Evolutionary conservation across 306 rosid genomes (phyloP).

Genomic region (Biancaea sappan): DNA sequence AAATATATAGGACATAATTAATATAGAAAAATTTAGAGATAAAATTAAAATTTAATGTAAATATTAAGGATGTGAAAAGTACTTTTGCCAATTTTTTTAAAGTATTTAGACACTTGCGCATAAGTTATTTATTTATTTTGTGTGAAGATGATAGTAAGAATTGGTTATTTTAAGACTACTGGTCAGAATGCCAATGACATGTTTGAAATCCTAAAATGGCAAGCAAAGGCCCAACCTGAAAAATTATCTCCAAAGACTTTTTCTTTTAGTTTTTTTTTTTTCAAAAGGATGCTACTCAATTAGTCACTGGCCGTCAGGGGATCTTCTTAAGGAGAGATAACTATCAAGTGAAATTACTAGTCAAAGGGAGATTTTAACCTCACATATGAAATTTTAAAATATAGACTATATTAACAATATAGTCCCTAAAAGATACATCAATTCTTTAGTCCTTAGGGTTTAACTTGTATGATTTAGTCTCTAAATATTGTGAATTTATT

Average conservation of each 20-base stretch:
- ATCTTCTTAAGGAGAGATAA: background rate
- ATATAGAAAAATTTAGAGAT: no score
- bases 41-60: no score
- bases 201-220: background rate
- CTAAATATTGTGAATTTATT: no score
- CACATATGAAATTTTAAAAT: background rate
- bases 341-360: background rate
- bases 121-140: no score
- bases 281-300: background rate
- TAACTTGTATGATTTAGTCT: no score
- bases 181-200: background rate
- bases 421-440: no score
- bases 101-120: no score
- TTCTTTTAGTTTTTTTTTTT: background rate
- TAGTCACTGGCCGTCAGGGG: background rate
- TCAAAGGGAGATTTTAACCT: background rate
- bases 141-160: background rate
- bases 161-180: background rate
- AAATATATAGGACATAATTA: no score
- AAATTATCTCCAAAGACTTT: background rate
- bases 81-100: no score
- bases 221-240: background rate
- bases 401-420: no score
- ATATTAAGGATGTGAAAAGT: no score
- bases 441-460: no score